Conservation (phyloP, 2,329 filamentous ascomycete species). For the Colletotrichum sp. region DNA sequence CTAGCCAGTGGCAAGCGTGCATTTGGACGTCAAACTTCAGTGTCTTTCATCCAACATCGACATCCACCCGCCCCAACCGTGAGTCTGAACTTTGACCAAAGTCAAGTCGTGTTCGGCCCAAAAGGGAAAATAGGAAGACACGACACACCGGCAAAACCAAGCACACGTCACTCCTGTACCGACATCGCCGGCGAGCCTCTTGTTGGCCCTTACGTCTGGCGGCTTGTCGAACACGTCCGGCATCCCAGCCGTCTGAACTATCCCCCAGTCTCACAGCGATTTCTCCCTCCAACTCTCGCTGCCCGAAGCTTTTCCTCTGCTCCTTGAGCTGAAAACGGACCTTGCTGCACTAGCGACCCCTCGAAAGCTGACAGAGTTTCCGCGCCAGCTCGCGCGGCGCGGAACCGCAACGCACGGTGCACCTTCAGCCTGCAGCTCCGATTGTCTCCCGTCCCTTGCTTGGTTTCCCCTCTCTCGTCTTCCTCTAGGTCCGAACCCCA, state of each 20-base stretch:
- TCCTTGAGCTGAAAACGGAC: neutral
- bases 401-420: slow-evolving; percentile 3
- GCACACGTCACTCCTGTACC: neutral
- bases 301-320: neutral
- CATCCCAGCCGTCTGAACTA: neutral
- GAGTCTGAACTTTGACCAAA: neutral
- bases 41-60: neutral
- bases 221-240: neutral
- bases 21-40: neutral
- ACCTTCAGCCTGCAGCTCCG: slow-evolving; percentile 3
- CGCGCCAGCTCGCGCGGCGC: neutral
- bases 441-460: neutral
- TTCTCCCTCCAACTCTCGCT: neutral
- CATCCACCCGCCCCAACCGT: neutral
- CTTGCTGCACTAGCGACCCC: neutral
- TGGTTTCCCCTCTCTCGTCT: neutral
- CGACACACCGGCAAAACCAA: neutral
- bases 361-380: slow-evolving; percentile 6
- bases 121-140: neutral
- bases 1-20: neutral
- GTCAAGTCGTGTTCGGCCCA: neutral
- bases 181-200: neutral
- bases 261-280: neutral
- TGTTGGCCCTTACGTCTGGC: neutral
- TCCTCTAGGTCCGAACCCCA: slow-evolving; percentile 1